Percentiles rank a stretch among this genome's conserved stretches.
These are phyloP conservation scores for Herpetomonas tarakana DNA, from an alignment of 208 protist genomes.

Conservation along the genomic window DNA sequence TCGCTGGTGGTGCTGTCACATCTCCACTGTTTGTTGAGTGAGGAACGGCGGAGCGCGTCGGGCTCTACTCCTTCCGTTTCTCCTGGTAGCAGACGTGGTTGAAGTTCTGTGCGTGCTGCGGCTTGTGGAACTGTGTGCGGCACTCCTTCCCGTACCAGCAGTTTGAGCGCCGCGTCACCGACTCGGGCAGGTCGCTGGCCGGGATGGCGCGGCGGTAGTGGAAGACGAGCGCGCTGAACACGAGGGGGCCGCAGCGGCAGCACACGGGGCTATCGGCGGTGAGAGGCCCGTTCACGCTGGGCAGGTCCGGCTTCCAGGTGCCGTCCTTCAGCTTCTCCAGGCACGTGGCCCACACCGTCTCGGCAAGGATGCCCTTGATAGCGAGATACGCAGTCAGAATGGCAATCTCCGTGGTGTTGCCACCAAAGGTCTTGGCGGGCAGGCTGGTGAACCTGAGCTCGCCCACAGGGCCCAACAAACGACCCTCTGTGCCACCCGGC, in stretches of 20 bases:
- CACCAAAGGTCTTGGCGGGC: constrained; percentile 50
- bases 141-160: constrained; percentile 91
- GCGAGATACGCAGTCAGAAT: constrained; percentile 71
- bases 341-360: constrained; percentile 44
- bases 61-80: constrained; percentile 81
- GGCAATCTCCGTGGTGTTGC: constrained; percentile 66
- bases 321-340: constrained; percentile 33
- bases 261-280: constrained; percentile 47
- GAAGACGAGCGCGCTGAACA: constrained; percentile 77
- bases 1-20: too few species aligned
- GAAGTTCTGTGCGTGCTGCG: constrained; percentile 74
- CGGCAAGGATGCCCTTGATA: constrained; percentile 22
- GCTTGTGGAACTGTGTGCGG: constrained; percentile 80
- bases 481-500: neutral
- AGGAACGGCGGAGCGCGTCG: neutral
- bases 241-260: constrained; percentile 32
- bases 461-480: constrained; percentile 9
- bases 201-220: constrained; percentile 69
- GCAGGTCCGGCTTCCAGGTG: constrained; percentile 63
- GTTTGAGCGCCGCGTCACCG: constrained; percentile 57
- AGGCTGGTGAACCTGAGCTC: constrained; percentile 17
- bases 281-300: constrained; percentile 42
- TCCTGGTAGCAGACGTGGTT: constrained; percentile 89
- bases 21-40: too few species aligned
- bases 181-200: constrained; percentile 39